Percentiles rank a stretch among this genome's conserved stretches.
These are phyloP conservation scores for Elsinoe ampelina DNA, from an alignment of 2,329 filamentous ascomycete species.

Conservation along the genomic window DNA sequence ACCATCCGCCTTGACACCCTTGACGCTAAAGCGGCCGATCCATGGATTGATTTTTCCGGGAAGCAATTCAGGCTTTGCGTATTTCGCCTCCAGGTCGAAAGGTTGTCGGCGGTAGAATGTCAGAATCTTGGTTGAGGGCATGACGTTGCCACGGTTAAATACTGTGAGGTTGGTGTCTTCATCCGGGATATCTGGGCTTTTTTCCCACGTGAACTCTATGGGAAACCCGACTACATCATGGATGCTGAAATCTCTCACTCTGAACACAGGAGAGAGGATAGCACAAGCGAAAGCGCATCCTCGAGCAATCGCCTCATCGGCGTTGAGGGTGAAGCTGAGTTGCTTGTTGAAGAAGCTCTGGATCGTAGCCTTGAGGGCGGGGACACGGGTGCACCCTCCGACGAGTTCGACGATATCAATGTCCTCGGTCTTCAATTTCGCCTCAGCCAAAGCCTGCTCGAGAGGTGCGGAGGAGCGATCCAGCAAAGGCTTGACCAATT, in stretches of 20 bases:
- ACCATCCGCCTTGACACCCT: constrained; percentile 86
- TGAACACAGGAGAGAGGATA: constrained; percentile 94
- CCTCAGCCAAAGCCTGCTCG: constrained; percentile 88
- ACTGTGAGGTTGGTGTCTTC: constrained; percentile 96
- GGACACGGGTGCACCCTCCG: constrained; percentile 89
- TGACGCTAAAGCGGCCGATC: constrained; percentile 97
- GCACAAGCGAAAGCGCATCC: constrained; percentile 97
- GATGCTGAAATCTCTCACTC: constrained; percentile 93
- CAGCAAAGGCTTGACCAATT: constrained; percentile 76
- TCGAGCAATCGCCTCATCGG: constrained; percentile 91
- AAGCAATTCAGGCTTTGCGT: constrained; percentile 74
- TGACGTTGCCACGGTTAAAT: constrained; percentile 92
- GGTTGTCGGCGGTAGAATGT: constrained; percentile 98
- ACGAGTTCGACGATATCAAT: constrained; percentile 91
- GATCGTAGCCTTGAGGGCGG: constrained; percentile 82
- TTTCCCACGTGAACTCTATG: constrained; percentile 98
- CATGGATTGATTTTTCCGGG: constrained; percentile 87
- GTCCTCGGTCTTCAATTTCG: constrained; percentile 81
- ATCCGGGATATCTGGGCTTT: constrained; percentile 94
- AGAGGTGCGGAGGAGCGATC: constrained; percentile 62
- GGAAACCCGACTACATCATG: constrained; percentile 98
- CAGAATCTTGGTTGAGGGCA: constrained; percentile 97
- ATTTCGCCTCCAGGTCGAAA: constrained; percentile 92
- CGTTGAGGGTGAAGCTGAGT: constrained; percentile 94
- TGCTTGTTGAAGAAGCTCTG: constrained; percentile 84